phyloP scores from a whole-genome alignment of 2,329 filamentous ascomycete species.

The Grosmannia serpens region DNA sequence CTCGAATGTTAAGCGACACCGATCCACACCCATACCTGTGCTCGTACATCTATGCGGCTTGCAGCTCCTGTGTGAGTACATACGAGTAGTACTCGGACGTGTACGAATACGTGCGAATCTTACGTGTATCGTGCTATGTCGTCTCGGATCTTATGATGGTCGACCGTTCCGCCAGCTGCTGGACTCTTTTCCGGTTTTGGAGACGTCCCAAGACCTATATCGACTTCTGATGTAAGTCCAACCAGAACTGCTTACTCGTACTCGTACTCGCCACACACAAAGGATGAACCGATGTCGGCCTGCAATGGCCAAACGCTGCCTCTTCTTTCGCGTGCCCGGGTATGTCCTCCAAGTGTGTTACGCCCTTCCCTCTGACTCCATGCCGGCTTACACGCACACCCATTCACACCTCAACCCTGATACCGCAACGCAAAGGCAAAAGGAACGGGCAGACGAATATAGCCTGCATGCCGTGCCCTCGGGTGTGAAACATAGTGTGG shows the following conservation, averaged over 20 bases:
- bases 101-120: background rate
- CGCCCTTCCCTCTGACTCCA: too few relatives aligned
- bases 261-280: too few relatives aligned
- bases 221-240: too few relatives aligned
- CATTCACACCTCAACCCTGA: too few relatives aligned
- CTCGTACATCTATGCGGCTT: too few relatives aligned
- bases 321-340: background rate
- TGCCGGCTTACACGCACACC: too few relatives aligned
- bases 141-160: background rate
- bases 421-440: too few relatives aligned
- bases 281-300: background rate
- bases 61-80: background rate
- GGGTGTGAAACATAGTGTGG: background rate
- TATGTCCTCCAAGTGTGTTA: too few relatives aligned
- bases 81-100: too few relatives aligned
- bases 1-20: background rate
- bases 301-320: background rate
- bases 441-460: background rate
- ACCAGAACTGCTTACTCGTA: too few relatives aligned
- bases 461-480: background rate
- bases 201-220: background rate
- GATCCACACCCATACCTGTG: background rate
- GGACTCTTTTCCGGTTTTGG: background rate
- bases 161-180: background rate
- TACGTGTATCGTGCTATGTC: background rate